Evolutionary conservation across 257 asterid genomes (phyloP), one percentile per base, ranked within the genome.

Genomic region (Catharanthus roseus): DNA sequence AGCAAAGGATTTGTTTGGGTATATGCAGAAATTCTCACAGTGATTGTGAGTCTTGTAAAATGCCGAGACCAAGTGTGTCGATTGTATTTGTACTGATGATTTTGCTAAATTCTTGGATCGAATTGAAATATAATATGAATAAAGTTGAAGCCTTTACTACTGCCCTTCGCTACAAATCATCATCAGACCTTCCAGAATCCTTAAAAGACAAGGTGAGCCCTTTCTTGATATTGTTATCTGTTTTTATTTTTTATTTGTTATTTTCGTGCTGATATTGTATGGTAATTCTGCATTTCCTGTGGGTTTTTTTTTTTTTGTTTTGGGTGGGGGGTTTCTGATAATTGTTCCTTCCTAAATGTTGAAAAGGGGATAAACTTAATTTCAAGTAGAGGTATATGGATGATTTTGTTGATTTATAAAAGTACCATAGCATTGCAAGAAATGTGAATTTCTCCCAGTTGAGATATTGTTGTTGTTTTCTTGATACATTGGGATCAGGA

Each of bases 1-100:
- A 51, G 28, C 1, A 1, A 16, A 60, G 65, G 65, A 5, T 29
- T 28, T 29, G 65, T 33, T 29, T 15, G 65, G 65, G 31, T 58
- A 19, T 60, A 12, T 58, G 65, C 34, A 29, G 65, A 60, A 58
- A 60, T 31, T 60, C 65, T 60, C 15, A 58, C 24, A 1, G 65
- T 47, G 44, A 67, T 19, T 10, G 7, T 18, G 56, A 18, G 60
- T 33, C 5, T 38, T 21, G 21, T 47, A 18, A 49, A 70, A 70
- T 70, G 74, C 42, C 19, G 41, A 70, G 67, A 16, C 29, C 74
- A 23, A 23, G 55, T 23, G 31, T 69, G 54, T 6, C 39, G 42
- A 44, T 57, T 31, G 15, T 38, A 21, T 69, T 70, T 23, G 41
- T 70, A 39, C 15, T 56, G 65, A 70, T 70, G 67, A 70, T 70